Conservation (phyloP, 805 yeast species). For the Kodamaea kaohsiungensis region DNA sequence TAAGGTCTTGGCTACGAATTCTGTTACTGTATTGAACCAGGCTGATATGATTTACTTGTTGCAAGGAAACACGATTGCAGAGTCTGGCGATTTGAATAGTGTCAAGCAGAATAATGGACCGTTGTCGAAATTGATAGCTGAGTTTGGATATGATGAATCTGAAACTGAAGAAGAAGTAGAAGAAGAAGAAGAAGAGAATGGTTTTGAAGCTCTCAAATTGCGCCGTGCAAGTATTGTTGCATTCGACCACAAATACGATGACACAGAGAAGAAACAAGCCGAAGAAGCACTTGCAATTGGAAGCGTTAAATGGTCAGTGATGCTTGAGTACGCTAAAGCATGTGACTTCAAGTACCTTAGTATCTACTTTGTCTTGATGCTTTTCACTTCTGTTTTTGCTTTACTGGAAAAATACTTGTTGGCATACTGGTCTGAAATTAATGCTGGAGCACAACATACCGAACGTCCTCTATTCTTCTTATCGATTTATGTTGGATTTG, state of each 20-base stretch:
- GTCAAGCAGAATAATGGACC: slow-evolving; percentile 40
- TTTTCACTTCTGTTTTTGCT: slow-evolving; percentile 19
- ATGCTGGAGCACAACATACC: slow-evolving; percentile 25
- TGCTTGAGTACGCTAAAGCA: slow-evolving; percentile 31
- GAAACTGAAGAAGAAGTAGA: slow-evolving; percentile 11
- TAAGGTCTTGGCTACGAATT: slow-evolving; percentile 58
- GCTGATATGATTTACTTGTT: slow-evolving; percentile 65
- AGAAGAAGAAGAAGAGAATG: slow-evolving; percentile 5
- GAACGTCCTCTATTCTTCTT: slow-evolving; percentile 26
- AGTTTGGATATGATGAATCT: slow-evolving; percentile 25
- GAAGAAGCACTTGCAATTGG: slow-evolving; percentile 24
- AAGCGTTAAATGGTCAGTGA: slow-evolving; percentile 29
- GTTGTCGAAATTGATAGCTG: slow-evolving; percentile 20
- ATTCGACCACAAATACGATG: slow-evolving; percentile 27
- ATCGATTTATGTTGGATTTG: slow-evolving; percentile 26
- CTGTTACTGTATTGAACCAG: slow-evolving; percentile 52
- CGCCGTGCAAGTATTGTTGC: slow-evolving; percentile 16
- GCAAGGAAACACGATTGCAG: slow-evolving; percentile 54
- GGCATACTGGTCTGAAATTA: slow-evolving; percentile 39
- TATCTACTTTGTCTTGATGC: slow-evolving; percentile 24
- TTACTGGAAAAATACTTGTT: slow-evolving; percentile 30
- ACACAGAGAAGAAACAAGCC: slow-evolving; percentile 11
- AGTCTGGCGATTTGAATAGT: slow-evolving; percentile 53
- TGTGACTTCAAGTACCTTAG: slow-evolving; percentile 30
- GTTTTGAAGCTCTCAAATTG: background rate